These are phyloP conservation scores for Neurospora sp. DNA, from an alignment of 2,329 filamentous ascomycete genomes.

Conservation along the genomic window DNA sequence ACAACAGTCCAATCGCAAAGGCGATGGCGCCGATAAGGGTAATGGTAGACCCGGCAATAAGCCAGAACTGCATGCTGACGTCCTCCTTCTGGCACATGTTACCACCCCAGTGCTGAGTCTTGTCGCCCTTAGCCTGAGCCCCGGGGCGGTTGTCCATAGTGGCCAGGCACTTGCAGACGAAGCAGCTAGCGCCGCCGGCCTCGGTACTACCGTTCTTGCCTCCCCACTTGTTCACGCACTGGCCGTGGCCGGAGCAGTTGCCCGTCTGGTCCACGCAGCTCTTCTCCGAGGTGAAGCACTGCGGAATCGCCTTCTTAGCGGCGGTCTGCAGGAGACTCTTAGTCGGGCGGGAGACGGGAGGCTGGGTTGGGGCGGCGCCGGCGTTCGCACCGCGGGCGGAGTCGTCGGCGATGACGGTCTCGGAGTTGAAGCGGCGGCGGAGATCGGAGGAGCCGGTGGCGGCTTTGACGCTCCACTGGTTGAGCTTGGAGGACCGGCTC, in stretches of 20 bases:
- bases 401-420: constrained; percentile 33
- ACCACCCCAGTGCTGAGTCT: constrained; percentile 71
- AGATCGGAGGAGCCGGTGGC: constrained; percentile 28
- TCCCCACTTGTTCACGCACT: constrained; percentile 59
- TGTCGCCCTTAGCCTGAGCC: constrained; percentile 39
- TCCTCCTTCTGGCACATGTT: constrained; percentile 85
- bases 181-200: constrained; percentile 45
- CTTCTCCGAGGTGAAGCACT: constrained; percentile 64
- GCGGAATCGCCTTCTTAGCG: constrained; percentile 37
- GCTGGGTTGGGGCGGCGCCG: constrained; percentile 2
- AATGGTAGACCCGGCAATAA: constrained; percentile 68
- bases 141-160: constrained; percentile 12
- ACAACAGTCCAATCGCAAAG: constrained; percentile 68
- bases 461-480: constrained; percentile 29
- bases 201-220: constrained; percentile 28
- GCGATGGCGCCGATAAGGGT: constrained; percentile 56
- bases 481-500: constrained; percentile 26
- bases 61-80: constrained; percentile 78
- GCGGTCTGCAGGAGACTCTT: constrained; percentile 17
- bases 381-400: constrained; percentile 9
- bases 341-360: constrained; percentile 21
- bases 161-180: constrained; percentile 60
- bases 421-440: constrained; percentile 35
- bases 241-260: constrained; percentile 74
- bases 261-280: constrained; percentile 61